Evolutionary conservation across 306 rosid species (phyloP).

Genomic region (Pyrus bretschneideri): DNA sequence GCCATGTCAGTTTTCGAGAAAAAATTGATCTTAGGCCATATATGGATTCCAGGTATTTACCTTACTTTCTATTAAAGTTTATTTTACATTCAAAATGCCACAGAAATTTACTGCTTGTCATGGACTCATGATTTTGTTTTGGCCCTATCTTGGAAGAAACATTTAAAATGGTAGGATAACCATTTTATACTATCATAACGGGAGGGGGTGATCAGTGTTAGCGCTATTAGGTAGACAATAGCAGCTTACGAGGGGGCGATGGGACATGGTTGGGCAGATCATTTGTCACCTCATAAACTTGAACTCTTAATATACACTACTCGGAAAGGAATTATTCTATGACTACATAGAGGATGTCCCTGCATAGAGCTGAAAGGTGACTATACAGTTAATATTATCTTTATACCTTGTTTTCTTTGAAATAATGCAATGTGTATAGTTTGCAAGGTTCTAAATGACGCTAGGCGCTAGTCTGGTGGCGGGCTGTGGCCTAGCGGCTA

Average conservation of each 20-base stretch:
- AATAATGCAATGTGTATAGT: too few relatives aligned
- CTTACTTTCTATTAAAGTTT: constrained; percentile 8
- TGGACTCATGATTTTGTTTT: not conserved
- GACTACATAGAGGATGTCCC: not conserved
- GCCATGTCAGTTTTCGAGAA: constrained; percentile 74
- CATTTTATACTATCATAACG: not conserved
- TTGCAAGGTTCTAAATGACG: too few relatives aligned
- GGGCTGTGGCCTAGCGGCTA: too few relatives aligned
- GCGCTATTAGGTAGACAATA: not conserved
- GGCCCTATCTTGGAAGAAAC: not conserved
- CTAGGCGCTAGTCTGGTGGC: too few relatives aligned
- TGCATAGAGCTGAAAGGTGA: constrained; percentile 1
- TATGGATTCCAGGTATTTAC: constrained; percentile 70
- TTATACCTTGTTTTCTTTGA: not conserved
- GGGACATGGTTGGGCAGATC: not conserved
- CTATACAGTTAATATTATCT: not conserved
- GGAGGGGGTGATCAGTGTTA: not conserved
- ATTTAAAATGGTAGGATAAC: not conserved
- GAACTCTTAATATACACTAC: not conserved
- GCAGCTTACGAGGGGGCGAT: not conserved
- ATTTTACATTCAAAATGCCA: constrained; percentile 1
- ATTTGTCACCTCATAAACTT: not conserved
- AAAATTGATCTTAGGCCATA: constrained; percentile 73
- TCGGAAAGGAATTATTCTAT: not conserved
- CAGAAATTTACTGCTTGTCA: not conserved